Percentiles rank a stretch among this genome's conserved stretches.
Conservation (phyloP, 176 grass and related monocot species). For the Triticum aestivum region DNA sequence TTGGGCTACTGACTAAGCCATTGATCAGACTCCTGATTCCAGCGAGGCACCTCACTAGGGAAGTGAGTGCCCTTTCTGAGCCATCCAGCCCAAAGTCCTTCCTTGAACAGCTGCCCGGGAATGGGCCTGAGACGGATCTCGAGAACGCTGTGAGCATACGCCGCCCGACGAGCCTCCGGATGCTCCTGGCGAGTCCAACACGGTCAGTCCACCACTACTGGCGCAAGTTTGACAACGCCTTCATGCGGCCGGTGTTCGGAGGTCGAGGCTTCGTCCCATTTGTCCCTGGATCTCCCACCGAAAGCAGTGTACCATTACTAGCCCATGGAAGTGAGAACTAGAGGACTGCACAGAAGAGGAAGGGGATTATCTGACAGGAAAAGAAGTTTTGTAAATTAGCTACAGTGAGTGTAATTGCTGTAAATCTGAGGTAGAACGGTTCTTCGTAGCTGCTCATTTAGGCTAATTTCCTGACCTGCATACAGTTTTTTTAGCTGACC, state of each 20-base stretch:
- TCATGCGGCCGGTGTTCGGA: conserved; percentile 88
- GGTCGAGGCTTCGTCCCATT: conserved; percentile 76
- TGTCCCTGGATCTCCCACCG: conserved; percentile 58
- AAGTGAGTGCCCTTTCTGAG: conserved; percentile 51
- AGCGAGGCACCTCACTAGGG: conserved; percentile 42
- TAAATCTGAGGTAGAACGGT: conserved; percentile 23
- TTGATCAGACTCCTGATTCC: conserved; percentile 64
- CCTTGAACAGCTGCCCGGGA: conserved; percentile 38
- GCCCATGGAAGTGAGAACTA: conserved; percentile 20
- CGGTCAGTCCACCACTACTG: conserved; percentile 83
- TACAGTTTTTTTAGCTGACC: background rate
- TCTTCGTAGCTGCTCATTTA: conserved; percentile 5
- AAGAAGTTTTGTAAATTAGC: conserved; percentile 43
- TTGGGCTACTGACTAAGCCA: conserved; percentile 88
- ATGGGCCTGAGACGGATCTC: conserved; percentile 30
- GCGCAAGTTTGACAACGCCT: conserved; percentile 79
- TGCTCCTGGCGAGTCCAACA: conserved; percentile 55
- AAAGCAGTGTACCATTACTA: conserved; percentile 47
- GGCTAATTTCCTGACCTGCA: conserved; percentile 10
- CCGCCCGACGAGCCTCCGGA: conserved; percentile 60
- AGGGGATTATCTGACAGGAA: background rate
- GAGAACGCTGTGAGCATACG: conserved; percentile 35
- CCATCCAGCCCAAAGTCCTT: conserved; percentile 84
- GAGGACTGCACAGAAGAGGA: background rate
- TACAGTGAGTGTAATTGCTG: background rate